These are phyloP conservation scores for Aspergillus pseudoglaucus DNA, from an alignment of 2,329 filamentous ascomycete genomes.

Conservation along the genomic window DNA sequence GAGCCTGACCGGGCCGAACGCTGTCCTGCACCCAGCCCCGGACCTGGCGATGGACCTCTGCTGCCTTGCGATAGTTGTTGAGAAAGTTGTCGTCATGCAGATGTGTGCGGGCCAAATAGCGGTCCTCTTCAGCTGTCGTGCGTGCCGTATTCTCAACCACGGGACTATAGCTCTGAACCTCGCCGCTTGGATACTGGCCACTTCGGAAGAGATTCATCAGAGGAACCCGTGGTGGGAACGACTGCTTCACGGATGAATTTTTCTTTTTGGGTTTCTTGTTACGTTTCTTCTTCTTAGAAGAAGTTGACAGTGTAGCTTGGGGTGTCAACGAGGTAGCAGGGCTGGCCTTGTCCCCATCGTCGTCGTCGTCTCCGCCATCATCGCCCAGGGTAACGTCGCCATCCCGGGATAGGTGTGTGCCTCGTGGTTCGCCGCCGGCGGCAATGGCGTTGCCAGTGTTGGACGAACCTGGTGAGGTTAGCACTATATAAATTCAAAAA, in stretches of 20 bases:
- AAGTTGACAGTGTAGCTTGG: slow-evolving; percentile 28
- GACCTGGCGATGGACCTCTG: slow-evolving; percentile 52
- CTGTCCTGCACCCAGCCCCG: slow-evolving; percentile 44
- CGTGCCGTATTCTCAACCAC: slow-evolving; percentile 37
- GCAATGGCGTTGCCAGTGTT: slow-evolving; percentile 14
- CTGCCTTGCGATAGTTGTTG: slow-evolving; percentile 50
- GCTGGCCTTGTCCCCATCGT: slow-evolving; percentile 10
- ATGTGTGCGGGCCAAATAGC: slow-evolving; percentile 34
- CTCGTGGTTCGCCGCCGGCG: slow-evolving; percentile 38
- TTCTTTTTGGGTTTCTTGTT: slow-evolving; percentile 25
- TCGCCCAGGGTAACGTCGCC: slow-evolving; percentile 39
- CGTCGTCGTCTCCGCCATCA: slow-evolving; percentile 16
- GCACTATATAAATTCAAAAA: slow-evolving; percentile 1
- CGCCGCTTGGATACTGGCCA: slow-evolving; percentile 40
- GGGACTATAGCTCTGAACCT: slow-evolving; percentile 26
- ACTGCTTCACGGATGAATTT: slow-evolving; percentile 29
- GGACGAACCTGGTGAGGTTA: slow-evolving; percentile 14
- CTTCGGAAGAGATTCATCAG: slow-evolving; percentile 42
- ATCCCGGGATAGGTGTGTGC: slow-evolving; percentile 36
- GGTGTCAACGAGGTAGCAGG: slow-evolving; percentile 14
- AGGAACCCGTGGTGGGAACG: slow-evolving; percentile 42
- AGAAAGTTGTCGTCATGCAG: slow-evolving; percentile 45
- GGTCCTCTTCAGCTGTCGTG: slow-evolving; percentile 43
- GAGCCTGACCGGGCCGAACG: slow-evolving; percentile 45
- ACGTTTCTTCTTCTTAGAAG: slow-evolving; percentile 26